Base-by-base conservation (phyloP, 306 rosid species). In the Glycyrrhiza uralensis region DNA sequence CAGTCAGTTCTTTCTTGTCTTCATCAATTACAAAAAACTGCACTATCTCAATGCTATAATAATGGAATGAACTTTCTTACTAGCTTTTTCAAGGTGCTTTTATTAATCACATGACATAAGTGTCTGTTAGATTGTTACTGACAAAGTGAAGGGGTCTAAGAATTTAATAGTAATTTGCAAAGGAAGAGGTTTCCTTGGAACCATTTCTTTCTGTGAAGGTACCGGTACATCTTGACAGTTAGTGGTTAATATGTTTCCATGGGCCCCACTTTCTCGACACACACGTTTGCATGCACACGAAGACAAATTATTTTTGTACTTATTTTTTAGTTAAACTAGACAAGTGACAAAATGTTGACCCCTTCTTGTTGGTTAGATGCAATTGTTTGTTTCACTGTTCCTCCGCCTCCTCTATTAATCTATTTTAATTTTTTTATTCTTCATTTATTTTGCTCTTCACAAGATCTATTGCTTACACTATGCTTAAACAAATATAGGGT, bases 401-500 rank as follows among this genome's bases (percentile, higher is more conserved):
- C 13, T 30, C 39, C 15, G 12, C 22, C 12, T 66, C 59, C 32
- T 20, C 23, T 11, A n/a, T n/a, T n/a, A n/a, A n/a, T 15, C 20
- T 29, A 19, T 26, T 33, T 72, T 23, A 19, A 7, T 66, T 61
- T 1, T 38, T 41, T 42, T 46, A 55, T 32, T 20, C 41, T 28
- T 46, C 17, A 24, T 14, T 44, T 45, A 49, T 39, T 42, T 59
- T 65, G 69, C 12, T 46, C 38, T 49, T 30, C 65, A 50, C 12
- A 9, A 35, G 62, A 38, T 71, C 69, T 65, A 15, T 83, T 77
- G 28, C 75, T 79, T 50, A 56, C 41, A 47, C 59, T 39, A 29
- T 47, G 29, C 75, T 71, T 56, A 22, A 44, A 50, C 24, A 57
- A 80, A 57, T 69, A 76, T 57, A 93, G 98, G 90, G 89, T 51